A percentile compares a stretch with the other conserved stretches of the same genome.
Evolutionary conservation across 495 filamentous ascomycete species (phyloP).

Genomic region (Darksidea phi): DNA sequence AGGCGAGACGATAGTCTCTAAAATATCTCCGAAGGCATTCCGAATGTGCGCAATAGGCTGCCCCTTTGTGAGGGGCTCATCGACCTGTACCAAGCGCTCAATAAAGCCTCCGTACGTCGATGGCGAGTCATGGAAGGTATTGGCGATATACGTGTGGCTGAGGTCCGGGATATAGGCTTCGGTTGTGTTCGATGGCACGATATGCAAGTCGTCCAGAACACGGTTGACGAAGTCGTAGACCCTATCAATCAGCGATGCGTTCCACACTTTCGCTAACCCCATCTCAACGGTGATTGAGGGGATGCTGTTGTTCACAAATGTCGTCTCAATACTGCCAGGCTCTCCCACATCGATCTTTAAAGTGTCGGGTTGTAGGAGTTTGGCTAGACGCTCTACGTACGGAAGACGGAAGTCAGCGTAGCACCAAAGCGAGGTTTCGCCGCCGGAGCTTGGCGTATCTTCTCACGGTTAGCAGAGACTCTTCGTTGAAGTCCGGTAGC

Average conservation of each 20-base stretch:
- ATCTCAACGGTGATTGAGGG: constrained; percentile 25
- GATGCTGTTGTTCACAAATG: constrained; percentile 19
- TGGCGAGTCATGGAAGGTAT: neutral
- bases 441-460: constrained; percentile 21
- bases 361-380: constrained; percentile 24
- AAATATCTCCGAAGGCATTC: constrained; percentile 13
- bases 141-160: constrained; percentile 11
- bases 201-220: constrained; percentile 15
- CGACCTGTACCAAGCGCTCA: constrained; percentile 5
- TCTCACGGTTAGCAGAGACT: neutral
- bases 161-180: constrained; percentile 6
- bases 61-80: constrained; percentile 6
- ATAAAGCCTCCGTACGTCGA: constrained; percentile 12
- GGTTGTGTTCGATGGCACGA: constrained; percentile 3
- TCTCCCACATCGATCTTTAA: constrained; percentile 27
- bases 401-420: constrained; percentile 25
- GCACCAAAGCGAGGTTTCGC: constrained; percentile 19
- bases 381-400: constrained; percentile 24
- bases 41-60: constrained; percentile 15
- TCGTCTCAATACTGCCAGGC: constrained; percentile 24
- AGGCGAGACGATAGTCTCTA: constrained; percentile 6
- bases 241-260: constrained; percentile 1
- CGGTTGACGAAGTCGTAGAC: constrained; percentile 13
- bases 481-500: neutral
- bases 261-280: constrained; percentile 11